Conservation (phyloP, 257 asterid species). For the Nicotiana obtusifolia region DNA sequence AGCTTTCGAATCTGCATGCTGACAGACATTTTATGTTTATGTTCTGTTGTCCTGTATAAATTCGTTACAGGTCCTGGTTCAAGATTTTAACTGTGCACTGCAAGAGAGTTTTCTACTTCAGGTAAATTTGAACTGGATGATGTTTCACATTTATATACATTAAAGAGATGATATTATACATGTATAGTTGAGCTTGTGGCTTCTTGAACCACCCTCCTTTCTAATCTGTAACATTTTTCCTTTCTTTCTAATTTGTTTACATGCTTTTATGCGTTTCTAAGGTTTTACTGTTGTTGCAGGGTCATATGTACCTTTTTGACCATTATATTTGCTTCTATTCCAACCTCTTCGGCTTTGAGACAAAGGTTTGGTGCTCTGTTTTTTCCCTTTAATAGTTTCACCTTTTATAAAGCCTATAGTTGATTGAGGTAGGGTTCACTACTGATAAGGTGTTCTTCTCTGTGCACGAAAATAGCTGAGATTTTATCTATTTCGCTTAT, state of each 20-base stretch:
- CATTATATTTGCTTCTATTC: slow-evolving; percentile 89
- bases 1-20: background rate
- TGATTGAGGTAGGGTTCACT: background rate
- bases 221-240: background rate
- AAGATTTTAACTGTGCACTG: slow-evolving; percentile 95
- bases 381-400: background rate
- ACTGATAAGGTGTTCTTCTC: background rate
- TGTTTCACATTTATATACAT: slow-evolving; percentile 2
- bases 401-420: background rate
- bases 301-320: slow-evolving; percentile 88
- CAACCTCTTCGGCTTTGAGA: slow-evolving; percentile 94
- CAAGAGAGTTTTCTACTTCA: slow-evolving; percentile 95
- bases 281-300: slow-evolving; percentile 52
- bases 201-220: slow-evolving; percentile 1
- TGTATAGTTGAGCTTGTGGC: background rate
- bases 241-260: slow-evolving; percentile 4
- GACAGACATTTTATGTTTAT: slow-evolving; percentile 6
- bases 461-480: background rate
- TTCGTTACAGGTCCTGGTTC: slow-evolving; percentile 65
- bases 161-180: background rate
- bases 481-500: background rate
- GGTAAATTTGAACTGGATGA: slow-evolving; percentile 38
- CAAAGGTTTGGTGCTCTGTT: slow-evolving; percentile 54
- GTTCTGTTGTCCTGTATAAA: slow-evolving; percentile 10
- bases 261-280: background rate